A percentile compares a stretch with the other conserved stretches of the same genome.
These are phyloP conservation scores for Boletus albobrunnescens DNA, from an alignment of 1,284 basidiomycete genomes.

Conservation along the genomic window DNA sequence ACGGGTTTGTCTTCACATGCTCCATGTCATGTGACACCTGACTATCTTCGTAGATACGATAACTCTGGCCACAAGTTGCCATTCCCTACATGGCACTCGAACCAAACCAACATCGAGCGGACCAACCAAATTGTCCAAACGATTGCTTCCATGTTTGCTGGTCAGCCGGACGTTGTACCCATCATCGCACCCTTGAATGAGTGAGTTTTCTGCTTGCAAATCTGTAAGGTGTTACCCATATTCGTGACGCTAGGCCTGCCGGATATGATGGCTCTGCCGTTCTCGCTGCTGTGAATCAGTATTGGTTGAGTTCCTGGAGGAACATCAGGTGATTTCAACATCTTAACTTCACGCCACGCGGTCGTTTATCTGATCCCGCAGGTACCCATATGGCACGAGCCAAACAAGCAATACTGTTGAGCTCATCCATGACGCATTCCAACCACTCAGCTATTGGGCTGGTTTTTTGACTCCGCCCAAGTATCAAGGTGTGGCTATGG, in stretches of 20 bases:
- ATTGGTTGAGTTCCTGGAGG: constrained; percentile 70
- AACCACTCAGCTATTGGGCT: constrained; percentile 70
- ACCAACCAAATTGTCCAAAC: constrained; percentile 66
- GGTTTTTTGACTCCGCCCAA: constrained; percentile 59
- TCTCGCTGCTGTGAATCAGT: constrained; percentile 60
- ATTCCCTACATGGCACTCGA: constrained; percentile 70
- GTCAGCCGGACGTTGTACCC: constrained; percentile 56
- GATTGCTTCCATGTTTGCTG: constrained; percentile 59
- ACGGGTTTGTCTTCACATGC: constrained; percentile 48
- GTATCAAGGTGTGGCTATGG: constrained; percentile 73
- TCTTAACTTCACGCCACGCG: neutral
- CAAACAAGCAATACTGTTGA: constrained; percentile 61
- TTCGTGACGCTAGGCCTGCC: constrained; percentile 58
- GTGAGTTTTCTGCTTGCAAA: constrained; percentile 39
- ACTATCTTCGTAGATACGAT: constrained; percentile 57
- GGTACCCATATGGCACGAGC: constrained; percentile 57
- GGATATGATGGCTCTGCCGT: constrained; percentile 60
- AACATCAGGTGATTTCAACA: constrained; percentile 59
- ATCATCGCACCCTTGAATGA: constrained; percentile 77
- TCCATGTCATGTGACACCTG: constrained; percentile 1
- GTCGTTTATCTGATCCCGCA: constrained; percentile 21
- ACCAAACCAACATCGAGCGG: constrained; percentile 63
- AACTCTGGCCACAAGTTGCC: constrained; percentile 75
- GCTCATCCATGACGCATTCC: constrained; percentile 85
- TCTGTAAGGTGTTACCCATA: neutral